Evolutionary conservation across 805 yeast genomes (phyloP).

Genomic region (Lipomyces orientalis): DNA sequence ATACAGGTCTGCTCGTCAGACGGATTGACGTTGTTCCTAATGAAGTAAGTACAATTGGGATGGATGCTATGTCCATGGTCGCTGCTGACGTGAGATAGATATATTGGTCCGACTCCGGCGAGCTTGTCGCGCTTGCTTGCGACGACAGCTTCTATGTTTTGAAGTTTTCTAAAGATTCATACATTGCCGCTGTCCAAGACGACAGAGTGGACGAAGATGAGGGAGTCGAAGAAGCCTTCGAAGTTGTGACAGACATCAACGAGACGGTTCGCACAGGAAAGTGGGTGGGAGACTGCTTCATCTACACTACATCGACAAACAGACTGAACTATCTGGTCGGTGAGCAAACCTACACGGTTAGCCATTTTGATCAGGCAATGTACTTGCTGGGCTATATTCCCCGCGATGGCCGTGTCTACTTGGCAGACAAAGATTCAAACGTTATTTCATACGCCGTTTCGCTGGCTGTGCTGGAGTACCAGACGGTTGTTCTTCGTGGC

Average conservation of each 20-base stretch:
- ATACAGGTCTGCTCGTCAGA: slow-evolving; percentile 78
- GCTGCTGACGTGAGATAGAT: slow-evolving; percentile 43
- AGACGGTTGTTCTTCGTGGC: slow-evolving; percentile 93
- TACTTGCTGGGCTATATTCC: slow-evolving; percentile 89
- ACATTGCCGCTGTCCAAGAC: slow-evolving; percentile 63
- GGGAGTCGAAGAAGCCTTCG: slow-evolving; percentile 87
- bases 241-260: slow-evolving; percentile 77
- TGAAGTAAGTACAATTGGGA: slow-evolving; percentile 49
- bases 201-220: slow-evolving; percentile 75
- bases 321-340: slow-evolving; percentile 95
- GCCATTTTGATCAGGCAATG: slow-evolving; percentile 88
- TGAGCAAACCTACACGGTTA: slow-evolving; percentile 86
- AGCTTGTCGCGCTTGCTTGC: slow-evolving; percentile 75
- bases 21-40: slow-evolving; percentile 86
- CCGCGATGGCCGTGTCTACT: slow-evolving; percentile 85
- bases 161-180: slow-evolving; percentile 70
- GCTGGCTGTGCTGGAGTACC: slow-evolving; percentile 88
- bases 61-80: background rate
- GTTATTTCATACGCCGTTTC: slow-evolving; percentile 82
- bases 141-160: slow-evolving; percentile 78
- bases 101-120: slow-evolving; percentile 94
- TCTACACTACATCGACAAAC: slow-evolving; percentile 84
- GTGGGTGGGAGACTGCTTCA: slow-evolving; percentile 97
- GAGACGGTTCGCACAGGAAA: slow-evolving; percentile 87
- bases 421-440: slow-evolving; percentile 88